Conservation (phyloP, 2,329 filamentous ascomycete genomes). For the Eurotiales sp. region DNA sequence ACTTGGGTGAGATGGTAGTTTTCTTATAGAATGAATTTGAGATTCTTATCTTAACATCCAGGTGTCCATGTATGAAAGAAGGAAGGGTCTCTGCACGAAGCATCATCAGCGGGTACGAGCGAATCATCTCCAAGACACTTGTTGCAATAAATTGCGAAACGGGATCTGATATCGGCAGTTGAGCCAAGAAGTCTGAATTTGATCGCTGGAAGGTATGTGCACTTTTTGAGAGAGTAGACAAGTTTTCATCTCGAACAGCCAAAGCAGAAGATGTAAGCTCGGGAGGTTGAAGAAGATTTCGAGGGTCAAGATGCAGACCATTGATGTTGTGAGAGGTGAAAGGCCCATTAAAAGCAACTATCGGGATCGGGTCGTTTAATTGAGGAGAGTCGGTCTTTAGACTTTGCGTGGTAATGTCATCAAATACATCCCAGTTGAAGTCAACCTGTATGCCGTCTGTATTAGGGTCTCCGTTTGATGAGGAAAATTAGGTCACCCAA, state of each 20-base stretch:
- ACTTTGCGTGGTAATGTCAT: neutral
- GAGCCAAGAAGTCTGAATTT: neutral
- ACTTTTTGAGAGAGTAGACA: neutral
- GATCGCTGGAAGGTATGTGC: neutral
- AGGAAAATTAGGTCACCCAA: neutral
- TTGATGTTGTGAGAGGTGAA: neutral
- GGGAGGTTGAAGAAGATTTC: neutral
- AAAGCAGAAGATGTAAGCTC: neutral
- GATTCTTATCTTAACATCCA: neutral
- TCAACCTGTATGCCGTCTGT: neutral
- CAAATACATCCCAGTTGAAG: conserved; percentile 1
- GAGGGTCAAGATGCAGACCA: neutral
- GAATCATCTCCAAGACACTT: neutral
- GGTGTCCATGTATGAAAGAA: neutral
- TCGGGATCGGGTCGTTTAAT: neutral
- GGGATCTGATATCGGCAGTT: neutral
- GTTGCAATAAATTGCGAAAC: neutral
- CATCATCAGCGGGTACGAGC: neutral
- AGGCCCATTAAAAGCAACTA: neutral
- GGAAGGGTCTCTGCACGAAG: neutral
- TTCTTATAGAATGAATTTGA: neutral
- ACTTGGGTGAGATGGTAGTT: neutral
- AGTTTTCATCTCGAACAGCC: neutral
- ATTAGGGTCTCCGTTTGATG: neutral
- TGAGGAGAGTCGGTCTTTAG: neutral